Base-by-base conservation (phyloP, 2,329 filamentous ascomycete species). In the Fusarium incarnatum region DNA sequence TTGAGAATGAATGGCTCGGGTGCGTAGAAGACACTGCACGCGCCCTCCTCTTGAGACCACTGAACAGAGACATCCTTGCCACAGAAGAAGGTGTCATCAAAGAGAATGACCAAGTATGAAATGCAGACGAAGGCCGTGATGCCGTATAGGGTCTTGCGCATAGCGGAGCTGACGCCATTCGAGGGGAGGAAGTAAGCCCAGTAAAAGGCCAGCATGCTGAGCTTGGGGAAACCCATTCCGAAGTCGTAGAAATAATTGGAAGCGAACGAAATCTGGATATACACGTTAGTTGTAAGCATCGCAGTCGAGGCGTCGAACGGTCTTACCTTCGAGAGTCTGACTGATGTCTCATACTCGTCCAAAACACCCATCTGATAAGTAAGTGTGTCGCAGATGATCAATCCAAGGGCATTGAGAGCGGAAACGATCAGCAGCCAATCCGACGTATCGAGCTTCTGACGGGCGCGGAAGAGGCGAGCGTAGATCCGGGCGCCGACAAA, bases 191-290 rank as follows among this genome's bases (percentile, higher is more conserved):
- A 79, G 57, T 79, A 78, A 8, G 72, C 73, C 78, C 78, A 79
- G 63, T 79, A 79, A 54, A 79, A 79, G 2, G 78, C 77, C 23
- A 79, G 23, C 77, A 79, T 79, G 62, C 77, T 79, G 63, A 79
- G 67, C 54, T 79, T 79, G 6, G 78, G 78, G 30, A 79, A 78
- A 0, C 77, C 78, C 78, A 79, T 79, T 8, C 78, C 78, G 5
- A 79, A 75, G 48, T 79, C 78, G 66, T 79, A 79, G 42, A 79
- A 79, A 59, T 79, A 79, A 67, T 79, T 79, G 41, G 78, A 79
- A 0, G 78, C 74, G 20, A 79, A 79, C 2, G 76, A 77, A 32
- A 79, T 78, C 77, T 78, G 2, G 3, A 11, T 15, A 1, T 4
- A 6, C 0, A 12, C 13, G 42, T 70, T 20, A 70, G 50, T 27